These are phyloP conservation scores for Pseudogymnoascus sp. DNA, from an alignment of 2,329 filamentous ascomycete species.

Conservation along the genomic window DNA sequence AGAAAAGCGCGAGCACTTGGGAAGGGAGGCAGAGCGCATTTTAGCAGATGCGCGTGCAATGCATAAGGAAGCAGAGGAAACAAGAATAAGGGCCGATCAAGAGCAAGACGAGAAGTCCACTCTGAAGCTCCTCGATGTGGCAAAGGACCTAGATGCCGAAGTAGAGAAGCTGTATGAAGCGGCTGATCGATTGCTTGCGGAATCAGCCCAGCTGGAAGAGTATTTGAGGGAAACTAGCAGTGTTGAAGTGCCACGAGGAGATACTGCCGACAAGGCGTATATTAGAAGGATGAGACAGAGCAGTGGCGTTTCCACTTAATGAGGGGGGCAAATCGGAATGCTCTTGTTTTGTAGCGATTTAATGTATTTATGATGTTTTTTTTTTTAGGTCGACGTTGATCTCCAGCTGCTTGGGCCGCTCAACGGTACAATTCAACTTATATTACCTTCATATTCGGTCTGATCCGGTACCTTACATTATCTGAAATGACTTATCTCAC, in stretches of 20 bases:
- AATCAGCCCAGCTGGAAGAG: background rate
- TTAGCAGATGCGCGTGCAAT: background rate
- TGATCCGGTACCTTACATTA: conserved; percentile 5
- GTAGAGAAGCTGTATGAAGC: conserved; percentile 4
- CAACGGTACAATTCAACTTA: background rate
- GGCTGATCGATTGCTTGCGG: background rate
- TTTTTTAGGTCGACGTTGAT: background rate
- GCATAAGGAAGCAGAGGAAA: conserved; percentile 4
- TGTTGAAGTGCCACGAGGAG: background rate
- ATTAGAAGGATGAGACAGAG: background rate
- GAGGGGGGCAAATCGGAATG: background rate
- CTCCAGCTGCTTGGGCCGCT: background rate
- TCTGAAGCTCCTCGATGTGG: conserved; percentile 3
- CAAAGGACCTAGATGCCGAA: background rate
- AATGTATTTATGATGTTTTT: conserved; percentile 5
- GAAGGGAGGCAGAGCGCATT: conserved; percentile 1
- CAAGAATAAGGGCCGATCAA: background rate
- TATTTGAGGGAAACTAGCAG: background rate
- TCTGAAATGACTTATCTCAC: background rate
- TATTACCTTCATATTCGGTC: background rate
- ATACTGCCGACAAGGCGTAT: background rate
- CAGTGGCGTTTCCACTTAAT: background rate
- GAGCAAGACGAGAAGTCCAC: background rate
- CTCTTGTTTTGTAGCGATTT: background rate
- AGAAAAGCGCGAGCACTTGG: background rate